These are phyloP conservation scores for Rhizopogon vesiculosus DNA, from an alignment of 768 basidiomycete genomes.

Conservation along the genomic window DNA sequence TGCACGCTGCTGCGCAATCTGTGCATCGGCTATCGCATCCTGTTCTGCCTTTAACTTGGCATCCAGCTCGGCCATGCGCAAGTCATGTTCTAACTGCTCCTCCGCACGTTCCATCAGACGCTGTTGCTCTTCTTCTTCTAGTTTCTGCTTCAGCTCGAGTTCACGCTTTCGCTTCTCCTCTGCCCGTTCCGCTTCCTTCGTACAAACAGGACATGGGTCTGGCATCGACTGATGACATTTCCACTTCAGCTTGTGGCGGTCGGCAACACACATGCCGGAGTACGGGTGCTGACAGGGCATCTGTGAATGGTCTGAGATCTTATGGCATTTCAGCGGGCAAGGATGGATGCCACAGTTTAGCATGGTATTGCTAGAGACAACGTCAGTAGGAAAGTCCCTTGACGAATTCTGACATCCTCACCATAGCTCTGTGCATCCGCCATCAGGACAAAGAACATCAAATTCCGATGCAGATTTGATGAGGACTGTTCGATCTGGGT, in stretches of 20 bases:
- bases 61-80: constrained; percentile 38
- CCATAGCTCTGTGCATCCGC: constrained; percentile 61
- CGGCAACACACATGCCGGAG: constrained; percentile 32
- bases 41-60: constrained; percentile 32
- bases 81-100: constrained; percentile 38
- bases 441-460: constrained; percentile 48
- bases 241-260: constrained; percentile 38
- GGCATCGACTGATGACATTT: constrained; percentile 39
- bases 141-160: constrained; percentile 36
- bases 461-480: constrained; percentile 45
- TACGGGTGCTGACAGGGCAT: constrained; percentile 41
- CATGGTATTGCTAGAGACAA: constrained; percentile 33
- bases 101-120: constrained; percentile 32
- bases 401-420: constrained; percentile 21
- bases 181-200: constrained; percentile 36
- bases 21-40: constrained; percentile 31
- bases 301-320: constrained; percentile 47
- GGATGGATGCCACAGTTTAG: constrained; percentile 49
- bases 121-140: constrained; percentile 40
- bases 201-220: constrained; percentile 40
- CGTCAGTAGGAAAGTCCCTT: neutral
- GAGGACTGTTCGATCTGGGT: constrained; percentile 36
- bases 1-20: constrained; percentile 31
- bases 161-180: constrained; percentile 38
- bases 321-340: constrained; percentile 62